These are phyloP conservation scores for Aureobasidium pullulans DNA, from an alignment of 2,329 filamentous ascomycete genomes.

Conservation along the genomic window DNA sequence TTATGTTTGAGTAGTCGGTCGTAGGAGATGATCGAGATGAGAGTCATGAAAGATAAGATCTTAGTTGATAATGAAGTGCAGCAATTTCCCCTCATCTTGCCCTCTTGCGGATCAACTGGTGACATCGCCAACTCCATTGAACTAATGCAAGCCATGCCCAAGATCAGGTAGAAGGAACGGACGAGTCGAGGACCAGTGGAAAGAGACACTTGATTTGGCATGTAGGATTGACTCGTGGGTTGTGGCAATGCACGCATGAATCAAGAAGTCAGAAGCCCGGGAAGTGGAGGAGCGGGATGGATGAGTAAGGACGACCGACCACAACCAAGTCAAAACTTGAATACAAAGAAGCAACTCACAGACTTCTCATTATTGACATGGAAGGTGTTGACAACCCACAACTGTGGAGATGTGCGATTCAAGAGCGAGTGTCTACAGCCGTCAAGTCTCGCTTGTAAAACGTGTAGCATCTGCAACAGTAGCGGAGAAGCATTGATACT, in stretches of 20 bases:
- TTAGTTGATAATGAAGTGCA: neutral
- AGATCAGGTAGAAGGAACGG: neutral
- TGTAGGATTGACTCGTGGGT: no score
- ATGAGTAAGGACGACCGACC: no score
- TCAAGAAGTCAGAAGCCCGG: no score
- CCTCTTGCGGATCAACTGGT: neutral
- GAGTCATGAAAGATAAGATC: no score
- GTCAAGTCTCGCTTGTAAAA: neutral
- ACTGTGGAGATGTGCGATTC: neutral
- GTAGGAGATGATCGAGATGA: neutral
- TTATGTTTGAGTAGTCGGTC: conserved; percentile 25
- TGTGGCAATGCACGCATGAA: no score
- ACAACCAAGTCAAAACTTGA: neutral
- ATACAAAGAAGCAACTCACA: neutral
- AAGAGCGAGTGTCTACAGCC: no score
- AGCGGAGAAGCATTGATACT: neutral
- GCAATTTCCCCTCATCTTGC: neutral
- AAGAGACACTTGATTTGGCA: no score
- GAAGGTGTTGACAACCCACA: neutral
- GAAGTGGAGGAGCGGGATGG: no score
- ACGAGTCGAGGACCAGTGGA: neutral
- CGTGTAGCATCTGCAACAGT: neutral
- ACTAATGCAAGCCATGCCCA: neutral
- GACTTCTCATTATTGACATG: neutral
- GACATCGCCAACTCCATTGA: no score